phyloP scores from a whole-genome alignment of 345 rosid species.

The Populus deltoides region DNA sequence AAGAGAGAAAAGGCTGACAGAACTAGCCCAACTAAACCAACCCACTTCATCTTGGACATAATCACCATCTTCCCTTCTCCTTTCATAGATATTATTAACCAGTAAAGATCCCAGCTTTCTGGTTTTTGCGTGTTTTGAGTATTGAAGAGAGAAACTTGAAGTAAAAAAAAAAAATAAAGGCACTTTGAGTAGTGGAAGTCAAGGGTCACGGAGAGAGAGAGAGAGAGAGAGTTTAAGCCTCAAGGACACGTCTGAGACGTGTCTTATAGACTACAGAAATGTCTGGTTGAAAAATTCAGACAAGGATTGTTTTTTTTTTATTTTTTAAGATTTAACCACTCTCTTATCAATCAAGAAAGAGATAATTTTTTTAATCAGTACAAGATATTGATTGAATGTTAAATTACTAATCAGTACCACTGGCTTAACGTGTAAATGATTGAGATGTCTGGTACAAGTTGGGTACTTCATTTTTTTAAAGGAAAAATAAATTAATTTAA shows the following conservation, averaged over 20 bases:
- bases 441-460: too few relatives aligned
- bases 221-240: neutral
- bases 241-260: slow-evolving; percentile 9
- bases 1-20: slow-evolving; percentile 69
- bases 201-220: slow-evolving; percentile 5
- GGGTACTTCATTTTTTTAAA: too few relatives aligned
- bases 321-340: slow-evolving; percentile 2
- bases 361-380: too few relatives aligned
- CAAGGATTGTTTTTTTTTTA: neutral
- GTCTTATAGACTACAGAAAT: neutral
- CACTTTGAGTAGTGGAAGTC: slow-evolving; percentile 15
- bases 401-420: neutral
- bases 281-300: slow-evolving; percentile 25
- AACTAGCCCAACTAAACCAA: slow-evolving; percentile 69
- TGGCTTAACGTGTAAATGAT: too few relatives aligned
- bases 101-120: neutral
- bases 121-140: neutral
- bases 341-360: neutral
- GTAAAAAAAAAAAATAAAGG: neutral
- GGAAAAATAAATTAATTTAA: too few relatives aligned
- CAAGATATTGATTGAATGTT: too few relatives aligned
- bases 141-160: neutral
- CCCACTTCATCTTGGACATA: slow-evolving; percentile 89
- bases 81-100: slow-evolving; percentile 36
- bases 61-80: slow-evolving; percentile 73